Conservation (phyloP, 176 grass and related monocot genomes). For the Elaeis guineensis region DNA sequence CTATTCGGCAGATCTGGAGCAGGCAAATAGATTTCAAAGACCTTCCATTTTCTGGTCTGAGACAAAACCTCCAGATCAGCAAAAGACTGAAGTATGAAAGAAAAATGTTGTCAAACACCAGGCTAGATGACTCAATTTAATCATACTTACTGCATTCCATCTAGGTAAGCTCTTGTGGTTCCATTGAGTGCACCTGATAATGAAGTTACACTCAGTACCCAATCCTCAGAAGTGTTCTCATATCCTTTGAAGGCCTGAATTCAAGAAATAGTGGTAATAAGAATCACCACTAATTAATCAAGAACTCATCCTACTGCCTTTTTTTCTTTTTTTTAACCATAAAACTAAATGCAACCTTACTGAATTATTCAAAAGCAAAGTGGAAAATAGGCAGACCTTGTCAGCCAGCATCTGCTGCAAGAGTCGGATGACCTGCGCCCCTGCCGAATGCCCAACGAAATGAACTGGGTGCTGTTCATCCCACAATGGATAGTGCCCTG, state of each 20-base stretch:
- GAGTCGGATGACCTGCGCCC: slow-evolving; percentile 62
- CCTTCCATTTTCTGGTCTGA: slow-evolving; percentile 30
- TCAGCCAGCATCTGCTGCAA: slow-evolving; percentile 92
- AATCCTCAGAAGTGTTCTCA: slow-evolving; percentile 41
- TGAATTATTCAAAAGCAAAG: no score
- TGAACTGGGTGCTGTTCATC: slow-evolving; percentile 61
- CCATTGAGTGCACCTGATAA: slow-evolving; percentile 79
- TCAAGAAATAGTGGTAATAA: no score
- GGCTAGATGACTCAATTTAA: no score
- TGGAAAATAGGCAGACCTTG: slow-evolving; percentile 21
- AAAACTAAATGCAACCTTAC: no score
- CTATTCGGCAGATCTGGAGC: slow-evolving; percentile 46
- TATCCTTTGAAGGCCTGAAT: slow-evolving; percentile 47
- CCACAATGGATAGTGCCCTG: slow-evolving; percentile 63
- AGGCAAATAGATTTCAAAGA: slow-evolving; percentile 40
- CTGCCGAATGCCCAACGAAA: slow-evolving; percentile 79
- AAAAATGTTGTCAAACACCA: no score
- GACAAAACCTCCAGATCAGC: neutral
- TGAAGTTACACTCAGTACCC: slow-evolving; percentile 73
- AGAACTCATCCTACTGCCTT: no score
- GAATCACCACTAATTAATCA: no score
- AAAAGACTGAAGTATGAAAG: no score
- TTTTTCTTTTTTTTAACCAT: no score
- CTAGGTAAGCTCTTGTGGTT: slow-evolving; percentile 57
- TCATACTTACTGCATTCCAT: slow-evolving; percentile 44